Evolutionary conservation across 2,329 filamentous ascomycete species (phyloP), one percentile per base, ranked within the genome.

Genomic region (Colletotrichum sidae): DNA sequence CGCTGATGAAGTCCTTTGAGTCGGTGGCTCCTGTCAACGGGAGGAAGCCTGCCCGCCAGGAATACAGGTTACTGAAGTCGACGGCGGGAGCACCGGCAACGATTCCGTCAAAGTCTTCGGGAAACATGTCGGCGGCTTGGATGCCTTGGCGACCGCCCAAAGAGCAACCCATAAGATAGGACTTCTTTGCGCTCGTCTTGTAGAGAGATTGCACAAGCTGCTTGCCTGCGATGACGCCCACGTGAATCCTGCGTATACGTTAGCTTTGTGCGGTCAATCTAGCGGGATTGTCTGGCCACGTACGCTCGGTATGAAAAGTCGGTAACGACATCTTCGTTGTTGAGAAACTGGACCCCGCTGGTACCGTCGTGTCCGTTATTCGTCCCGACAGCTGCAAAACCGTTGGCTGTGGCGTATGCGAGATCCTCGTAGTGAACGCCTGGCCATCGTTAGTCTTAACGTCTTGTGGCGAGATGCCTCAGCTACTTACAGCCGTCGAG

Each of bases 101-200:
- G 9, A 85, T 78, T 17, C 86, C 86, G 68, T 88, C 85, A 60
- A 88, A 88, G 69, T 81, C 79, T 51, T 79, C 74, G 2, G 79
- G 73, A 2, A 78, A 75, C 11, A 78, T 76, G 15, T 75, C 74
- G 0, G 81, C 79, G 12, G 80, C 73, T 54, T 83, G 82, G 13
- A 86, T 72, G 13, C 84, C 84, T 72, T 87, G 84, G 2, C 84
- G 76, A 2, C 85, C 85, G 33, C 85, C 84, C 3, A 83, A 85
- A 0, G 82, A 85, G 70, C 84, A 87, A 13, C 84, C 84, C 9
- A 79, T 71, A 68, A 82, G 86, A 70, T 85, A 86, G 8, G 78
- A 81, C 56, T 81, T 83, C 0, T 74, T 72, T 0, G 77, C 72
- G 0, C 35, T 4, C 3, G 61, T 65, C 2, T 74, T 74, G 69